These are phyloP conservation scores for Eucalyptus melliodora DNA, from an alignment of 345 rosid species.

Conservation along the genomic window DNA sequence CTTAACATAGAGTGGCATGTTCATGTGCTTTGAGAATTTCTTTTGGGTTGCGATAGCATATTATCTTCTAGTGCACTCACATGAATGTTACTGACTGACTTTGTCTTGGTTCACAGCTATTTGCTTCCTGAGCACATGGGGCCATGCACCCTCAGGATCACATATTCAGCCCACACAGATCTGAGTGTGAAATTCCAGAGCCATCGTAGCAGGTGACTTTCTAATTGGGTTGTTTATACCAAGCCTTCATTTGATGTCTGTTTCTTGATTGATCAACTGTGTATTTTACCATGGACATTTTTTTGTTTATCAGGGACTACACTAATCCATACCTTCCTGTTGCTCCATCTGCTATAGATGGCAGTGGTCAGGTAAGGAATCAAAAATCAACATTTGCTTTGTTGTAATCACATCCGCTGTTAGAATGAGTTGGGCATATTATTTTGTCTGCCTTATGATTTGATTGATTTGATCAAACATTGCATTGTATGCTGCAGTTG, in stretches of 20 bases:
- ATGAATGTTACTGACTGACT: neutral
- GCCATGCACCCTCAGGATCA: slow-evolving; percentile 79
- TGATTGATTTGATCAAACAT: neutral
- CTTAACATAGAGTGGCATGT: neutral
- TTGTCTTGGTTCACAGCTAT: slow-evolving; percentile 39
- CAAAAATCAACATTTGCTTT: neutral
- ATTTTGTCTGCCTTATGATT: neutral
- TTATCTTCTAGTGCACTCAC: neutral
- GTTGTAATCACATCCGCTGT: neutral
- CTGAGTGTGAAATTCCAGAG: slow-evolving; percentile 97
- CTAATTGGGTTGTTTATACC: neutral
- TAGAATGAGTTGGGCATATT: neutral
- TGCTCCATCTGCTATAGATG: slow-evolving; percentile 97
- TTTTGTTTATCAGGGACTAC: slow-evolving; percentile 61
- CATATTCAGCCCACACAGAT: slow-evolving; percentile 98
- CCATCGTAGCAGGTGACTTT: slow-evolving; percentile 81
- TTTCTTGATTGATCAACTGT: neutral
- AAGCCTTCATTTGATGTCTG: neutral
- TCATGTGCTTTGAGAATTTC: neutral
- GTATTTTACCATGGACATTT: neutral
- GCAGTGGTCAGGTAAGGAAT: slow-evolving; percentile 54
- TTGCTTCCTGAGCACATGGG: slow-evolving; percentile 69
- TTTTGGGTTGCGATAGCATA: neutral
- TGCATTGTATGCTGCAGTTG: slow-evolving; percentile 25
- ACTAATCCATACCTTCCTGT: slow-evolving; percentile 93